Evolutionary conservation across 2,329 filamentous ascomycete species (phyloP).

Genomic region (Aureobasidium sp.): DNA sequence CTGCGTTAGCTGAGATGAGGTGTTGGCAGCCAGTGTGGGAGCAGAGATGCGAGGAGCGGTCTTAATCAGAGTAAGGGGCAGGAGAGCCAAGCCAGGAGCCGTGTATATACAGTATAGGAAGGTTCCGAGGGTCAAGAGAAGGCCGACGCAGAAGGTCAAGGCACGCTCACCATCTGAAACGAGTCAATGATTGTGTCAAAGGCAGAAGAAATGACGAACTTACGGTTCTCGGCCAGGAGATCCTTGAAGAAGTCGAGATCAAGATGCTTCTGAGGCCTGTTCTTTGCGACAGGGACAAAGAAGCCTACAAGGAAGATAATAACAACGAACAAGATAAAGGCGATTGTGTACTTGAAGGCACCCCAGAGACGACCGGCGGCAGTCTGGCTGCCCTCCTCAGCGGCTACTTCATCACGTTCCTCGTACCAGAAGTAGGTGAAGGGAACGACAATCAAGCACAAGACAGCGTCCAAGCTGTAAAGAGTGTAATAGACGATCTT

Average conservation of each 20-base stretch:
- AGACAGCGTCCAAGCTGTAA: slow-evolving; percentile 82
- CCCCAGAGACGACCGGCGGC: slow-evolving; percentile 65
- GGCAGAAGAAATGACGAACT: slow-evolving; percentile 24
- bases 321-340: slow-evolving; percentile 71
- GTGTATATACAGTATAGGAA: slow-evolving; percentile 85
- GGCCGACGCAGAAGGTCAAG: slow-evolving; percentile 77
- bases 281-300: slow-evolving; percentile 76
- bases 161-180: slow-evolving; percentile 73
- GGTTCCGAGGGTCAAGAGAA: slow-evolving; percentile 82
- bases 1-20: slow-evolving; percentile 70
- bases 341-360: slow-evolving; percentile 85
- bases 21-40: slow-evolving; percentile 68
- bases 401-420: slow-evolving; percentile 87
- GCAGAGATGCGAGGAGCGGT: slow-evolving; percentile 80
- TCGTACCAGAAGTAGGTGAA: slow-evolving; percentile 99
- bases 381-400: slow-evolving; percentile 70
- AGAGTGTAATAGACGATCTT: slow-evolving; percentile 87
- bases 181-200: slow-evolving; percentile 14
- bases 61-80: slow-evolving; percentile 88
- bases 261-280: slow-evolving; percentile 56
- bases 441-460: slow-evolving; percentile 83
- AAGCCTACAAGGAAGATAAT: slow-evolving; percentile 88
- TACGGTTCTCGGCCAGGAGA: slow-evolving; percentile 72
- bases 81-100: slow-evolving; percentile 75
- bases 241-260: slow-evolving; percentile 90